Conservation (phyloP, 2,329 filamentous ascomycete genomes). For the Aureobasidium sp. region DNA sequence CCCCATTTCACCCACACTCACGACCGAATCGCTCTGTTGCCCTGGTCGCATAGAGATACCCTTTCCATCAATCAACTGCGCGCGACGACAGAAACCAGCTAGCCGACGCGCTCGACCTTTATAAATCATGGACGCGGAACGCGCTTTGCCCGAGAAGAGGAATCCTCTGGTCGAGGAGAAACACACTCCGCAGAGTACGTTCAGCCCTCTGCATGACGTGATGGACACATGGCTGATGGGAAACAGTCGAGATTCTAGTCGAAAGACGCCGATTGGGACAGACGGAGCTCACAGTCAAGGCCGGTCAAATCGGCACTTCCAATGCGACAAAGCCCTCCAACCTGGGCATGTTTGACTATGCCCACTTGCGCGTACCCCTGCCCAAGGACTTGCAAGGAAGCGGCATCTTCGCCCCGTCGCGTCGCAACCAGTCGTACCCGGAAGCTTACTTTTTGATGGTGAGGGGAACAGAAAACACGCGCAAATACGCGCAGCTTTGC, state of each 20-base stretch:
- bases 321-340: slow-evolving; percentile 67
- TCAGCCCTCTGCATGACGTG: background rate
- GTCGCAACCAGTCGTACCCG: slow-evolving; percentile 50
- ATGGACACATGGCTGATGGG: background rate
- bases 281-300: slow-evolving; percentile 80
- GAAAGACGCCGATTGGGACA: slow-evolving; percentile 82
- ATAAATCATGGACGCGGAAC: slow-evolving; percentile 20
- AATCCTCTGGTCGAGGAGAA: slow-evolving; percentile 60
- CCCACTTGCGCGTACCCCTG: slow-evolving; percentile 84
- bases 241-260: slow-evolving; percentile 54
- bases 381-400: slow-evolving; percentile 82
- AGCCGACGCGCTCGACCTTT: slow-evolving; percentile 1
- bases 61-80: background rate
- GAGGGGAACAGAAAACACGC: slow-evolving; percentile 27
- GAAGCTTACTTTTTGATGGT: slow-evolving; percentile 95
- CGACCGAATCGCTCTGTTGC: background rate
- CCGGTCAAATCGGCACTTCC: slow-evolving; percentile 62
- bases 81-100: background rate
- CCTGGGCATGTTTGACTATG: slow-evolving; percentile 87
- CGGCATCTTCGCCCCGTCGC: slow-evolving; percentile 80
- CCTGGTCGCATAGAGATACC: background rate
- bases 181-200: slow-evolving; percentile 57
- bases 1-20: background rate
- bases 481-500: background rate
- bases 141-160: slow-evolving; percentile 50